Percentiles rank a stretch among this genome's conserved stretches.
Conservation (phyloP, 2,329 filamentous ascomycete species). For the Phaeosphaeria sp. region DNA sequence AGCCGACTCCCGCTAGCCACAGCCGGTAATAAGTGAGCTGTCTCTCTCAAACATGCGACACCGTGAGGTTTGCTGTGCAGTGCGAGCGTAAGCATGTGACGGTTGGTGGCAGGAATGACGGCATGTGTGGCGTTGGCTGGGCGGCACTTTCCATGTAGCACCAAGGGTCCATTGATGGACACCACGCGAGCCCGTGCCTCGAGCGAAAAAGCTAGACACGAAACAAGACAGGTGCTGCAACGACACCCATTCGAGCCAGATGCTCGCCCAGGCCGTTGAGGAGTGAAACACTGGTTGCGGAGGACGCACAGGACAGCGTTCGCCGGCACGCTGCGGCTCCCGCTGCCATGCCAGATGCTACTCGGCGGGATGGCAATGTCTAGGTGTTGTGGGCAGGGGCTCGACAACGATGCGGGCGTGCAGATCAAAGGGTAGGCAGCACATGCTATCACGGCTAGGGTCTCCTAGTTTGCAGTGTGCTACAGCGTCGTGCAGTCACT, state of each 20-base stretch:
- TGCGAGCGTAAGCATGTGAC: background rate
- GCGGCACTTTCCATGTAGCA: background rate
- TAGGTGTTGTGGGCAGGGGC: background rate
- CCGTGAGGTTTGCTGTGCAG: background rate
- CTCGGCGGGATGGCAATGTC: background rate
- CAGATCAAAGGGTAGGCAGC: constrained; percentile 2
- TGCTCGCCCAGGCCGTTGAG: background rate
- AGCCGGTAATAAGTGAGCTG: background rate
- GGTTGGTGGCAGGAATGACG: background rate
- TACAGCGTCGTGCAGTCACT: constrained; percentile 1
- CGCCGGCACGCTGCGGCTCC: constrained; percentile 1
- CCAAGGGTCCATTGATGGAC: background rate
- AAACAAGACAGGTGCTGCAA: constrained; percentile 1
- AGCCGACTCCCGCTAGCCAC: background rate
- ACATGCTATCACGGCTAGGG: constrained; percentile 1
- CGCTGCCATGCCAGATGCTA: constrained; percentile 14
- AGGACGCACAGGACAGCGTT: constrained; percentile 2
- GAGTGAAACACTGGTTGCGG: constrained; percentile 3
- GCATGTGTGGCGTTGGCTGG: constrained; percentile 5
- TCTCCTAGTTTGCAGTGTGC: background rate
- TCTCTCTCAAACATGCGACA: background rate
- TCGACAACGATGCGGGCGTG: background rate
- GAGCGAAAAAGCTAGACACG: background rate
- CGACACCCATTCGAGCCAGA: background rate
- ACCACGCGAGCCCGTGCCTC: constrained; percentile 3